These are phyloP conservation scores for Candida sp. DNA, from an alignment of 1,139 yeast genomes.

Conservation along the genomic window DNA sequence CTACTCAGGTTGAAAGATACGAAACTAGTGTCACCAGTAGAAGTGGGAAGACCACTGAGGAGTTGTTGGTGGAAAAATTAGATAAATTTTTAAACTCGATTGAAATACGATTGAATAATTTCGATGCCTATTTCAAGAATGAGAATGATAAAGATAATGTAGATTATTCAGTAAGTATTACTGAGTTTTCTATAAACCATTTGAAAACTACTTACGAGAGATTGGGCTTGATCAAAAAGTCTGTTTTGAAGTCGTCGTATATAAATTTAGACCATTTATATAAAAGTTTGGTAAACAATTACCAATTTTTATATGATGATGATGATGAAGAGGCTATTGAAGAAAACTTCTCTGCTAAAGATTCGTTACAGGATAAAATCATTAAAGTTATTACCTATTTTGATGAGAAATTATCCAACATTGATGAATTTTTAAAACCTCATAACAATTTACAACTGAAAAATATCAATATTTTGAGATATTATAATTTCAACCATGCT, in stretches of 20 bases:
- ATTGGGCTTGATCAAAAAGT: constrained; percentile 37
- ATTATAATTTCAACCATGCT: constrained; percentile 62
- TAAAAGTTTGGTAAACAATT: constrained; percentile 53
- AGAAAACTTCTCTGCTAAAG: constrained; percentile 14
- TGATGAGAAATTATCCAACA: constrained; percentile 52
- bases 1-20: not conserved
- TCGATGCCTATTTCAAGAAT: constrained; percentile 45
- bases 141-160: constrained; percentile 16
- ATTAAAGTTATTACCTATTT: constrained; percentile 52
- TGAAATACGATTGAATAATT: constrained; percentile 48
- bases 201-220: constrained; percentile 42
- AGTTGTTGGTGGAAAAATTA: constrained; percentile 45
- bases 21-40: not conserved
- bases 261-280: constrained; percentile 47
- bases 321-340: constrained; percentile 5
- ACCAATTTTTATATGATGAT: constrained; percentile 35
- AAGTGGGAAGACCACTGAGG: constrained; percentile 33
- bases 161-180: constrained; percentile 9
- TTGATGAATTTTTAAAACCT: constrained; percentile 46
- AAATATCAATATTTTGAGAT: constrained; percentile 40
- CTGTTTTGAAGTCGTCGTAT: constrained; percentile 39
- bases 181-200: constrained; percentile 27
- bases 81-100: constrained; percentile 53
- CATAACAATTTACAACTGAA: constrained; percentile 19
- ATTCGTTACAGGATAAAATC: constrained; percentile 39